Evolutionary conservation across 2,329 filamentous ascomycete genomes (phyloP).

Genomic region (Fusarium clavum): DNA sequence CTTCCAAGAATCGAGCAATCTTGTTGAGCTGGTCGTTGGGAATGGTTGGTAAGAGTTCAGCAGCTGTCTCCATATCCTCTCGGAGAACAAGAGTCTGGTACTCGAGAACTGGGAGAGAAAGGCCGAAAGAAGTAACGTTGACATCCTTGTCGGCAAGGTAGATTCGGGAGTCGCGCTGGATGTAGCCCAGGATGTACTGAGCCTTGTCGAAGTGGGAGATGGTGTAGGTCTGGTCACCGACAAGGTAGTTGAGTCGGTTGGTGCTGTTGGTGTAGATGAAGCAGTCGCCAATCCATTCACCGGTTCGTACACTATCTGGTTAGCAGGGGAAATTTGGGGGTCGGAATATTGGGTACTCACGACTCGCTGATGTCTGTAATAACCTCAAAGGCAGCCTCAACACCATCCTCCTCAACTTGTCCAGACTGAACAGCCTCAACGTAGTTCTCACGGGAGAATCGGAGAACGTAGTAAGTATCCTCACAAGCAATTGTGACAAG

Average conservation of each 20-base stretch:
- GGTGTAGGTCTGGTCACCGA: slow-evolving; percentile 97
- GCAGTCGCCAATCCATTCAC: slow-evolving; percentile 98
- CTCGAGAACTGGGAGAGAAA: slow-evolving; percentile 93
- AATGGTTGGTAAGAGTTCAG: slow-evolving; percentile 84
- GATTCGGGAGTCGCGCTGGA: slow-evolving; percentile 92
- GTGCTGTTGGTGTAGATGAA: slow-evolving; percentile 99
- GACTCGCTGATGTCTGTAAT: slow-evolving; percentile 95
- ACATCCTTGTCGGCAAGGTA: slow-evolving; percentile 98
- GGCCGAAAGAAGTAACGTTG: slow-evolving; percentile 86
- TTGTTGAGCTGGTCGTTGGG: slow-evolving; percentile 97
- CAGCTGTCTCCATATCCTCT: slow-evolving; percentile 90
- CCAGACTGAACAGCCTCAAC: slow-evolving; percentile 84
- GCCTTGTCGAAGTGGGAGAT: slow-evolving; percentile 96
- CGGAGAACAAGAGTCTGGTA: slow-evolving; percentile 97
- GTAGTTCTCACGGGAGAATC: slow-evolving; percentile 91
- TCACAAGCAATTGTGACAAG: slow-evolving; percentile 93
- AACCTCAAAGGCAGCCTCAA: slow-evolving; percentile 95
- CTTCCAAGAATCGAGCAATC: slow-evolving; percentile 96
- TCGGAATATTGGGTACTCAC: slow-evolving; percentile 55
- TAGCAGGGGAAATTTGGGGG: neutral
- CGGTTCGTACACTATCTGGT: slow-evolving; percentile 79
- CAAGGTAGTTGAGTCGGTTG: slow-evolving; percentile 96
- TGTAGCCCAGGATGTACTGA: slow-evolving; percentile 95
- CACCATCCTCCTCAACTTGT: slow-evolving; percentile 87
- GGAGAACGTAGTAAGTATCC: slow-evolving; percentile 92